Base-by-base conservation (phyloP, 2,329 filamentous ascomycete genomes). In the Plectosphaerella plurivora region DNA sequence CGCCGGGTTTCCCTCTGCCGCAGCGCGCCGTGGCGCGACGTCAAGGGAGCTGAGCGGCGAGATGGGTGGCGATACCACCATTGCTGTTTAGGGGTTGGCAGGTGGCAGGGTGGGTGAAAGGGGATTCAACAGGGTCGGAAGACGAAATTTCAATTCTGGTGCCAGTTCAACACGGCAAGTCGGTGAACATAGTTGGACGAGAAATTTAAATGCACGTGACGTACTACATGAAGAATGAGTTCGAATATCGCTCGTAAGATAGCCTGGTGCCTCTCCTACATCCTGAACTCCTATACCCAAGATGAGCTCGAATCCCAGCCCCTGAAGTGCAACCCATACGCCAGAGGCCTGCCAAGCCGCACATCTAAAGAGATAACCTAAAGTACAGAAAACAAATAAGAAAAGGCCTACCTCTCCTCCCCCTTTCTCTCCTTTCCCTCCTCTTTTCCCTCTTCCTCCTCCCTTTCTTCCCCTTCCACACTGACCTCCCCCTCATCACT, bases 41-140 rank as follows among this genome's bases (percentile, higher is more conserved):
- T 79, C 76, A 61, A 66, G 81, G 51, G 79, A 82, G 59, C 60
- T 84, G 66, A 74, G 76, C 60, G 81, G 81, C 49, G 82, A 84
- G 73, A 82, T 84, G 79, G 79, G 80, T 52, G 81, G 81, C 16
- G 82, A 84, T 75, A 84, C 82, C 44, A 52, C 15, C 12, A 18
- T 62, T 53, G 52, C 56, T 10, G 62, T 57, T 46, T 68, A 55
- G 57, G 49, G 42, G 37, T 44, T 45, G 52, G 48, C 18, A 47
- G 49, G 24, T 41, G 37, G 41, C n/a, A 6, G 41, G 7, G 37
- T 16, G 16, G 41, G 41, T 18, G 41, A 18, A 22, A 3, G 22
- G 22, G 22, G 41, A 4, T 18, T 44, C 37, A 16, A 16, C 15
- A 39, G 35, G 37, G 7, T 44, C 4, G 51, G 47, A 16, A 41